Evolutionary conservation across 345 rosid species (phyloP).

Genomic region (Atalantia buxifolia): DNA sequence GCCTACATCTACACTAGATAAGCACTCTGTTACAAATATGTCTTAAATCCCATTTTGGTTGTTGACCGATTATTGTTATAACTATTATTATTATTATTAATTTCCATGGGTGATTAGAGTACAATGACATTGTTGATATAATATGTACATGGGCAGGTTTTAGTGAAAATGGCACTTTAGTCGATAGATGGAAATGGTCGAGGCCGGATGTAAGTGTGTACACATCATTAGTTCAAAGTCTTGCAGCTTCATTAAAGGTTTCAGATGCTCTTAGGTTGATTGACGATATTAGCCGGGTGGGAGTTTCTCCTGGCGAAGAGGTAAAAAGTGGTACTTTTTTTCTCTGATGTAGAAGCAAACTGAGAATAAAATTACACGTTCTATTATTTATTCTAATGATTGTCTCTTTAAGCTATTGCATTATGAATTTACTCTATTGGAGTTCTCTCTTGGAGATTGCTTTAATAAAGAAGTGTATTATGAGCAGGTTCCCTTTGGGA

Average conservation of each 20-base stretch:
- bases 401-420: not conserved
- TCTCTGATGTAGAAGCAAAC: not conserved
- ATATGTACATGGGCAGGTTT: constrained; percentile 32
- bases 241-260: constrained; percentile 75
- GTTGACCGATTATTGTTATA: not conserved
- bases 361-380: not conserved
- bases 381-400: not conserved
- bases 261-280: constrained; percentile 78
- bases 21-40: not conserved
- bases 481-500: constrained; percentile 85
- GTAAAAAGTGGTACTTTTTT: constrained; percentile 17
- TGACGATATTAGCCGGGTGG: constrained; percentile 70
- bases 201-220: constrained; percentile 74
- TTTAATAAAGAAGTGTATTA: not conserved
- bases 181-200: constrained; percentile 86
- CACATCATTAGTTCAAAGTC: constrained; percentile 55
- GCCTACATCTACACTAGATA: no score
- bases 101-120: not conserved
- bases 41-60: not conserved
- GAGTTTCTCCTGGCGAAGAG: constrained; percentile 86
- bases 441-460: no score
- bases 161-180: constrained; percentile 44
- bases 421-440: not conserved
- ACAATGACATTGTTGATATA: not conserved
- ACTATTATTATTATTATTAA: not conserved